These are phyloP conservation scores for Crithidia mellificae DNA, from an alignment of 208 protist genomes.

Conservation along the genomic window DNA sequence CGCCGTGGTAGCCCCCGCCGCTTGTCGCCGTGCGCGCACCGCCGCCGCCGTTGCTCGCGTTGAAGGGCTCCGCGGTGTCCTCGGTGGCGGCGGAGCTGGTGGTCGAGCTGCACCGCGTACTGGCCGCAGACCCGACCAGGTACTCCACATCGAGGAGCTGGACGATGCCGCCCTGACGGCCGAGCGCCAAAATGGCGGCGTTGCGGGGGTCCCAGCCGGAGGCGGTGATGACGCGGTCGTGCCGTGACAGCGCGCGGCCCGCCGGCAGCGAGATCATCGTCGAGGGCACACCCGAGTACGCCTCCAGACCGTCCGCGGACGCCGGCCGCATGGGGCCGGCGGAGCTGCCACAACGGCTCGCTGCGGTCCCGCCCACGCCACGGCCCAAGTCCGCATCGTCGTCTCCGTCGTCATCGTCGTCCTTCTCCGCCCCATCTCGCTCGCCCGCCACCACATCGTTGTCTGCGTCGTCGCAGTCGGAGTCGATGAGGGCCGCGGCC, in stretches of 20 bases:
- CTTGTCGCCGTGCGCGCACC: conserved; percentile 3
- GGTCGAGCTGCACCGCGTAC: conserved; percentile 24
- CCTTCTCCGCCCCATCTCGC: conserved; percentile 1
- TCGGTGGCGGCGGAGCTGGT: conserved; percentile 20
- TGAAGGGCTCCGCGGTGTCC: conserved; percentile 12
- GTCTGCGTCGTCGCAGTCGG: conserved; percentile 8
- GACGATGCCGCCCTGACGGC: conserved; percentile 57
- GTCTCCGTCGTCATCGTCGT: not conserved
- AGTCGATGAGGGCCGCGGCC: not conserved
- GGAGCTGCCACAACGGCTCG: not conserved
- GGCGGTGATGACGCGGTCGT: conserved; percentile 36
- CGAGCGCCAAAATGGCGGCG: conserved; percentile 59
- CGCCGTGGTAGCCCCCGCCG: conserved; percentile 2
- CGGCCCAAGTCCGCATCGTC: not conserved
- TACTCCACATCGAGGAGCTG: conserved; percentile 72
- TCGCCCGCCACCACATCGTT: not conserved
- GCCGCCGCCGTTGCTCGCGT: not conserved
- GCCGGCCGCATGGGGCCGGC: not conserved
- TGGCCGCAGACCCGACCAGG: conserved; percentile 19
- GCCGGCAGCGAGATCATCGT: conserved; percentile 13
- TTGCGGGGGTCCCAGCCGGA: conserved; percentile 67
- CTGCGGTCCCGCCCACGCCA: no score
- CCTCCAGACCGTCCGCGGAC: conserved; percentile 18
- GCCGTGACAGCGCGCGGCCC: not conserved
- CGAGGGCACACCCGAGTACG: not conserved